phyloP scores from a whole-genome alignment of 2,329 filamentous ascomycete species.

The Lasiodiplodia hormozganensis region DNA sequence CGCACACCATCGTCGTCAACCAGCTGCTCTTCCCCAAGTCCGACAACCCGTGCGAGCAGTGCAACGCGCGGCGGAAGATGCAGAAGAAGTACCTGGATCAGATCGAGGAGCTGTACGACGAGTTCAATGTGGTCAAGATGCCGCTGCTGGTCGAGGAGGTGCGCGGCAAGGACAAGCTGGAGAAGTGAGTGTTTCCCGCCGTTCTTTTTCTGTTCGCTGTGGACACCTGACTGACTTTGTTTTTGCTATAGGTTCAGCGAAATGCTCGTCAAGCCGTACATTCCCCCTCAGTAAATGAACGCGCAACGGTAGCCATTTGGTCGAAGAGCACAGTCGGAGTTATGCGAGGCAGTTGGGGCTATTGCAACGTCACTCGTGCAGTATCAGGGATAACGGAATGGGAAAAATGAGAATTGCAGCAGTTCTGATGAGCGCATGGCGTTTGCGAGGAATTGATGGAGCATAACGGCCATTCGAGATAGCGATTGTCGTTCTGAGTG shows the following conservation, averaged over 20 bases:
- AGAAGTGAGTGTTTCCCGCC: slow-evolving; percentile 59
- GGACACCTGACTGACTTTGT: slow-evolving; percentile 30
- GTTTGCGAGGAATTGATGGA: neutral
- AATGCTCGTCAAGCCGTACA: slow-evolving; percentile 79
- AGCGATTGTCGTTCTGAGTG: neutral
- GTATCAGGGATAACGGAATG: neutral
- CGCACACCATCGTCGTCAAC: slow-evolving; percentile 97
- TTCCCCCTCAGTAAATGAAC: slow-evolving; percentile 62
- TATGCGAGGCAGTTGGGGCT: neutral
- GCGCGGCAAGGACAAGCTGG: slow-evolving; percentile 89
- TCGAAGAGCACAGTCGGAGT: neutral
- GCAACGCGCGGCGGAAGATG: slow-evolving; percentile 94
- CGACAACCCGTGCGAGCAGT: slow-evolving; percentile 89
- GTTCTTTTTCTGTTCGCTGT: neutral
- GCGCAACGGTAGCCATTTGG: too few relatives aligned
- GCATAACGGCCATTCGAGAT: neutral
- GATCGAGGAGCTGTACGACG: slow-evolving; percentile 97
- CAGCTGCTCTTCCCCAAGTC: slow-evolving; percentile 92
- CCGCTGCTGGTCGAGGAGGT: slow-evolving; percentile 95
- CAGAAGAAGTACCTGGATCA: slow-evolving; percentile 99
- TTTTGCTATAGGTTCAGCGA: slow-evolving; percentile 68
- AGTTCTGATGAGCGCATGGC: neutral
- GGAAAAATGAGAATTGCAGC: neutral
- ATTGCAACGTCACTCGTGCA: neutral
- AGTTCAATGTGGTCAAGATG: slow-evolving; percentile 99